These are phyloP conservation scores for Moesziomyces aphidis DNA, from an alignment of 1,284 basidiomycete genomes.

Conservation along the genomic window DNA sequence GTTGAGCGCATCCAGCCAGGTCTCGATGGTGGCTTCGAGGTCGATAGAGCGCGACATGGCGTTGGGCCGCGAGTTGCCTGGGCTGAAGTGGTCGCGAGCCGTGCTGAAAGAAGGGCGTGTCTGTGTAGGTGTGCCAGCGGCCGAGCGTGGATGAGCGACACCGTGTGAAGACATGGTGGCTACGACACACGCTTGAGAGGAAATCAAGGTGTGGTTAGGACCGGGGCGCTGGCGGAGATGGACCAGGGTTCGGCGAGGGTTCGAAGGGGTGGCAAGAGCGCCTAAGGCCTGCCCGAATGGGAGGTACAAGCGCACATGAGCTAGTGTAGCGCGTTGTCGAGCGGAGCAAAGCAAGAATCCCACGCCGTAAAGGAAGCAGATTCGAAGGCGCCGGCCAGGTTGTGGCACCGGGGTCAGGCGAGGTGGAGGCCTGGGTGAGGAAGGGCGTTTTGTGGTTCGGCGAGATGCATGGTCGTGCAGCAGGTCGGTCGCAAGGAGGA, in stretches of 20 bases:
- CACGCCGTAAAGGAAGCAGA: neutral
- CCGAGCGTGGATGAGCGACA: slow-evolving; percentile 9
- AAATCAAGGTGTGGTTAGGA: neutral
- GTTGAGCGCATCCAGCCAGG: slow-evolving; percentile 31
- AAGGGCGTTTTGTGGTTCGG: neutral
- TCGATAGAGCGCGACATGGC: slow-evolving; percentile 24
- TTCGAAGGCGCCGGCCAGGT: neutral
- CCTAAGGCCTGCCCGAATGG: slow-evolving; percentile 4
- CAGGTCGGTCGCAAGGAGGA: neutral
- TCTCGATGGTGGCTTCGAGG: slow-evolving; percentile 22
- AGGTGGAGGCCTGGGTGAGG: neutral
- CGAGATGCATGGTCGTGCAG: neutral
- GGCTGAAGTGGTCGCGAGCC: slow-evolving; percentile 20
- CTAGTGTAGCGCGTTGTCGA: too few species aligned
- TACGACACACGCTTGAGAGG: slow-evolving; percentile 2
- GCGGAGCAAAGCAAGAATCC: neutral
- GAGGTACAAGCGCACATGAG: slow-evolving; percentile 27
- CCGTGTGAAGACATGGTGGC: slow-evolving; percentile 26
- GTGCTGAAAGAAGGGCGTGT: slow-evolving; percentile 6
- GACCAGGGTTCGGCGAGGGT: neutral
- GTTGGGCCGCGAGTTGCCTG: slow-evolving; percentile 24
- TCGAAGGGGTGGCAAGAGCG: slow-evolving; percentile 2
- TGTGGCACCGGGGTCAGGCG: neutral
- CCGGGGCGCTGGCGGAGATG: neutral
- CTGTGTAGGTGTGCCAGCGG: slow-evolving; percentile 2